Conservation (phyloP, 2,329 filamentous ascomycete genomes). For the Penicillium sp. region DNA sequence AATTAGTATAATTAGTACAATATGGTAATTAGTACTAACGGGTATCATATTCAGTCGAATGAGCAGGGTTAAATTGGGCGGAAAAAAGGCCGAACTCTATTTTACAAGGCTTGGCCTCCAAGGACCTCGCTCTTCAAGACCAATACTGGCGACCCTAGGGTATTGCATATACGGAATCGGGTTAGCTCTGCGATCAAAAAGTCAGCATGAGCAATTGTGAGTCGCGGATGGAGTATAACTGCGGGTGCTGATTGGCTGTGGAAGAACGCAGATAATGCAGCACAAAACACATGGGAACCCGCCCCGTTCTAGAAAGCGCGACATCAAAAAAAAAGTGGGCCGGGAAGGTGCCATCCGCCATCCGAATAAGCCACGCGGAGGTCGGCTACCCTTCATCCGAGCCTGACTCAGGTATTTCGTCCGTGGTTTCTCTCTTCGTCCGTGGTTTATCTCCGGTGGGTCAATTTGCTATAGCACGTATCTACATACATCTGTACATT, state of each 20-base stretch:
- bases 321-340: slow-evolving; percentile 11
- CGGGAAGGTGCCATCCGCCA: slow-evolving; percentile 6
- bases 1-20: too few species aligned
- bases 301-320: neutral
- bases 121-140: too few species aligned
- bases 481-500: too few species aligned
- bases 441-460: too few species aligned
- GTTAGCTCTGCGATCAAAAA: neutral
- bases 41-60: neutral
- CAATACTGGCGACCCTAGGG: too few species aligned
- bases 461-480: too few species aligned
- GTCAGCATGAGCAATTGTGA: neutral
- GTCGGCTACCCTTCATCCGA: slow-evolving; percentile 13
- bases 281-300: too few species aligned
- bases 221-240: neutral
- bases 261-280: too few species aligned
- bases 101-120: too few species aligned
- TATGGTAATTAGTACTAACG: too few species aligned
- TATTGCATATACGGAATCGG: slow-evolving; percentile 1
- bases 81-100: too few species aligned
- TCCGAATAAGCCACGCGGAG: neutral
- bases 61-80: neutral
- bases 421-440: neutral
- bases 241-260: neutral
- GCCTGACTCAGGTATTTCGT: slow-evolving; percentile 13